These are phyloP conservation scores for Torrubiella hemipterigena DNA, from an alignment of 2,329 filamentous ascomycete genomes.

Conservation along the genomic window DNA sequence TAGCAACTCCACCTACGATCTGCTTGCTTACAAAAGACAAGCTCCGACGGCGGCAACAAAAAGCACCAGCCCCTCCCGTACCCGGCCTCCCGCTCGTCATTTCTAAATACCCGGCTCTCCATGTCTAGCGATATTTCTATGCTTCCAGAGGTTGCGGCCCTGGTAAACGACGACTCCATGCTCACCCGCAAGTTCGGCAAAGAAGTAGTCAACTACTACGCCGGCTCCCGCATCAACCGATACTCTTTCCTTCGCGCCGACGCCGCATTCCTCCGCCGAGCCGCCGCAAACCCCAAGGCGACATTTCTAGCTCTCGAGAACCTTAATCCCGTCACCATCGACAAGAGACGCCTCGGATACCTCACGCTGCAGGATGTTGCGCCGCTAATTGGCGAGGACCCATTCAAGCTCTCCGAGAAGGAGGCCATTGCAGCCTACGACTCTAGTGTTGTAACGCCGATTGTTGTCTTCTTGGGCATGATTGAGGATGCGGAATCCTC, in stretches of 20 bases:
- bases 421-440: constrained; percentile 64
- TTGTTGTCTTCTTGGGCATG: constrained; percentile 76
- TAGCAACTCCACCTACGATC: no score
- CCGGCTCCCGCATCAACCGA: constrained; percentile 65
- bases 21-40: no score
- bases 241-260: constrained; percentile 67
- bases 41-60: no score
- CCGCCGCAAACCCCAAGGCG: constrained; percentile 52
- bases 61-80: no score
- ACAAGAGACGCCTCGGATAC: constrained; percentile 50
- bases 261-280: constrained; percentile 54
- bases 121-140: no score
- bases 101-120: no score
- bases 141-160: constrained; percentile 30
- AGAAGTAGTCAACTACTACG: constrained; percentile 76
- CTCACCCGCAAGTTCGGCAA: constrained; percentile 66
- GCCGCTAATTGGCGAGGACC: constrained; percentile 56
- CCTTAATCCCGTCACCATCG: constrained; percentile 57
- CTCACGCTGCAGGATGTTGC: constrained; percentile 58
- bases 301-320: constrained; percentile 70
- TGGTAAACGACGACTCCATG: constrained; percentile 47
- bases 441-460: constrained; percentile 52
- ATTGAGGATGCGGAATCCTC: constrained; percentile 44
- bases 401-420: constrained; percentile 60
- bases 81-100: no score